These are phyloP conservation scores for Cadophora sp. DNA, from an alignment of 2,329 filamentous ascomycete genomes.

Conservation along the genomic window DNA sequence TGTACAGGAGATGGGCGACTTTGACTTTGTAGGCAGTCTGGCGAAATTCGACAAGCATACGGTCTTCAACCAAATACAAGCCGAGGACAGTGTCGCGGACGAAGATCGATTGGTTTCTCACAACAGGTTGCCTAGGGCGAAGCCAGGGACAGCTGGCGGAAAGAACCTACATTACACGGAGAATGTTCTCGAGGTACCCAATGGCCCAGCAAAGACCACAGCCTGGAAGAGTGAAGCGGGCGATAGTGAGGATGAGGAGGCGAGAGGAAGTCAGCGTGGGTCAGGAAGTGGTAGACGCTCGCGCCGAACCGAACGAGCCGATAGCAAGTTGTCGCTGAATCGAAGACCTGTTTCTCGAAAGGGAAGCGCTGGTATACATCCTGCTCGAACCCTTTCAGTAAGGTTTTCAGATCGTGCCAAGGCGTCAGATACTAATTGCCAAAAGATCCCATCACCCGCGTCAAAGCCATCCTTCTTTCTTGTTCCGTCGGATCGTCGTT, in stretches of 20 bases:
- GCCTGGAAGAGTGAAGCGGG: constrained; percentile 78
- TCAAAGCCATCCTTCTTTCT: constrained; percentile 54
- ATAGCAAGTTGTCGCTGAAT: constrained; percentile 46
- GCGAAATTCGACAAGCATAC: constrained; percentile 94
- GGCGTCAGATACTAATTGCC: constrained; percentile 25
- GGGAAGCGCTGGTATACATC: constrained; percentile 40
- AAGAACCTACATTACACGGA: constrained; percentile 93
- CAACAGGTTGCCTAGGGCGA: constrained; percentile 68
- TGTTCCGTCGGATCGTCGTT: constrained; percentile 59
- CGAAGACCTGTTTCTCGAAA: constrained; percentile 45
- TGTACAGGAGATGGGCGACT: constrained; percentile 90
- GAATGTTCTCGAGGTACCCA: constrained; percentile 78
- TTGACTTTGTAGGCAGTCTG: constrained; percentile 88
- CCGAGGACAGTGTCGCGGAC: constrained; percentile 87
- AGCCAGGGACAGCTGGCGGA: constrained; percentile 75
- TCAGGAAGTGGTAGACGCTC: constrained; percentile 50
- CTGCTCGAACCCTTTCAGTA: constrained; percentile 40
- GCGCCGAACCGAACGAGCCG: constrained; percentile 36
- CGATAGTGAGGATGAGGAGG: constrained; percentile 52
- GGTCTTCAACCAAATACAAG: constrained; percentile 90
- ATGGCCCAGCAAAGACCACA: constrained; percentile 41
- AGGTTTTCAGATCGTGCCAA: constrained; percentile 24
- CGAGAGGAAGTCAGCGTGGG: constrained; percentile 38
- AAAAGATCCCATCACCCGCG: constrained; percentile 35
- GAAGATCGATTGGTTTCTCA: constrained; percentile 89